These are phyloP conservation scores for Vigna unguiculata DNA, from an alignment of 306 rosid species.

Conservation along the genomic window DNA sequence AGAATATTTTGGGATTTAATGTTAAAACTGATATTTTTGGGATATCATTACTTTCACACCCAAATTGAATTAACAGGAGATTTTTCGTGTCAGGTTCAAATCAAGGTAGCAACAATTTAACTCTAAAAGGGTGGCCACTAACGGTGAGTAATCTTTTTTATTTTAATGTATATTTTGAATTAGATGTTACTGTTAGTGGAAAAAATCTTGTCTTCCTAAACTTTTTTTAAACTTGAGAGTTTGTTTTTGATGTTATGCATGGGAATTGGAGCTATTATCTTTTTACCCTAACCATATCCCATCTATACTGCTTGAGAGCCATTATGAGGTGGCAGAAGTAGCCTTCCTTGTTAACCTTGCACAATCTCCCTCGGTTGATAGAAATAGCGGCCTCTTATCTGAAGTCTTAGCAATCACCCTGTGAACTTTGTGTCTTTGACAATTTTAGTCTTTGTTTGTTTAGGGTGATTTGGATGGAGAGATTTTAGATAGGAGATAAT, in stretches of 20 bases:
- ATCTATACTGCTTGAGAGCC: conserved; percentile 7
- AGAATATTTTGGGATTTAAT: conserved; percentile 40
- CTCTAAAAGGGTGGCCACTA: conserved; percentile 99
- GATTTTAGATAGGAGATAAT: no score
- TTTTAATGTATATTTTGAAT: conserved; percentile 24
- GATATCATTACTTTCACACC: conserved; percentile 18
- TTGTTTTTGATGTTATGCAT: not conserved
- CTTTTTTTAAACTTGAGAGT: conserved; percentile 14
- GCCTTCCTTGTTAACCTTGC: conserved; percentile 3
- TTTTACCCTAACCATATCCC: conserved; percentile 19
- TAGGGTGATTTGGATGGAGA: no score
- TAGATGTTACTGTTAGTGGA: not conserved
- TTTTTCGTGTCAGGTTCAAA: conserved; percentile 76
- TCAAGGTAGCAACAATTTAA: conserved; percentile 93
- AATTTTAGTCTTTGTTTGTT: not conserved
- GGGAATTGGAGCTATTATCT: not conserved
- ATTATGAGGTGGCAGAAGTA: conserved; percentile 13
- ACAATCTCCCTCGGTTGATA: not conserved
- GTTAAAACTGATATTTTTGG: not conserved
- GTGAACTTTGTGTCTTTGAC: conserved; percentile 5
- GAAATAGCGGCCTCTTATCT: conserved; percentile 28
- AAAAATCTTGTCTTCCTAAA: conserved; percentile 25
- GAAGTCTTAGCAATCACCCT: conserved; percentile 10
- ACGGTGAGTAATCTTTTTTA: conserved; percentile 66
- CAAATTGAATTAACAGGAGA: conserved; percentile 44